phyloP scores from a whole-genome alignment of 176 grass and related monocot genomes.

The Oryza punctata region DNA sequence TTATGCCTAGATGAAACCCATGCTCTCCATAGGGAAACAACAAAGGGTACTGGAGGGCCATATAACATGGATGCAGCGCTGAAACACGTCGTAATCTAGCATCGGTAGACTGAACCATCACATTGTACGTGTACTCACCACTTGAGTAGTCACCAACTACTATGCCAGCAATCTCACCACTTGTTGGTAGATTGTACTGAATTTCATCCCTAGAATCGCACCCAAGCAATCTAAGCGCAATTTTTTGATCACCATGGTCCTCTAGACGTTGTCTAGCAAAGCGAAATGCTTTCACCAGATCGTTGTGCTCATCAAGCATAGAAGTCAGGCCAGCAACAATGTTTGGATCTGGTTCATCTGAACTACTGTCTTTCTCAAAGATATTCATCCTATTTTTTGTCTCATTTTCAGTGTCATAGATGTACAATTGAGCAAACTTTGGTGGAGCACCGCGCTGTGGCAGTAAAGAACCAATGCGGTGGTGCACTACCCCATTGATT shows the following conservation, averaged over 20 bases:
- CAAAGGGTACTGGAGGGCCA: too few species aligned
- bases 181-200: background rate
- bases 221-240: background rate
- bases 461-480: background rate
- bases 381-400: background rate
- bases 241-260: background rate
- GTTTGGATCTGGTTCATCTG: background rate
- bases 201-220: too few species aligned
- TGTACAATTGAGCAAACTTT: slow-evolving; percentile 8
- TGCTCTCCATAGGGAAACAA: too few species aligned
- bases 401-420: background rate
- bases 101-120: too few species aligned
- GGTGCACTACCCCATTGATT: background rate
- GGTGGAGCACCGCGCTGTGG: background rate
- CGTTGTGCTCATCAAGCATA: background rate
- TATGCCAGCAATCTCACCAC: background rate
- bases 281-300: background rate
- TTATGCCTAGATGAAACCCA: too few species aligned
- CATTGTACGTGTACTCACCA: too few species aligned
- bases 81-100: too few species aligned
- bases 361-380: background rate
- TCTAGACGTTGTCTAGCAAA: background rate
- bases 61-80: too few species aligned
- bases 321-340: background rate
- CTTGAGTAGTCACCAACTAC: background rate